Evolutionary conservation across 495 filamentous ascomycete genomes (phyloP).

Genomic region (Endocarpon pusillum): DNA sequence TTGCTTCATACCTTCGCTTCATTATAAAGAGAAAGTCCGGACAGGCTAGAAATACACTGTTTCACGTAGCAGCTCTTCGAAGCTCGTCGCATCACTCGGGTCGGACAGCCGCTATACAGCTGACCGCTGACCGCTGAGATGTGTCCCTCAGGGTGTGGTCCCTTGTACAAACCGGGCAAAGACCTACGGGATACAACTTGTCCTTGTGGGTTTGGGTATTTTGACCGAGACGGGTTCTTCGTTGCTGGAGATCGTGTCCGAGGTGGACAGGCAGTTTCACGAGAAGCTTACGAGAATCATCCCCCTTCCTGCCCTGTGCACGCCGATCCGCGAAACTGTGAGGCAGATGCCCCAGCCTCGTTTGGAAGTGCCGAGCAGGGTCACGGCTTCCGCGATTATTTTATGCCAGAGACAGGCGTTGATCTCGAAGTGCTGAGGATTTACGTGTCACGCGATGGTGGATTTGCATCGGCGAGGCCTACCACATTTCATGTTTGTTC

Average conservation of each 20-base stretch:
- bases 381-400: too few relatives aligned
- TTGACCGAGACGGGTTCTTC: background rate
- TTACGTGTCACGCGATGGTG: too few relatives aligned
- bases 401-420: too few relatives aligned
- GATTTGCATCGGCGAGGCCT: too few relatives aligned
- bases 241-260: background rate
- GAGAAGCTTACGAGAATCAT: background rate
- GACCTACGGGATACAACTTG: background rate
- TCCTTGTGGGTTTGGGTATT: background rate
- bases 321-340: too few relatives aligned
- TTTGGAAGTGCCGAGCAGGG: too few relatives aligned
- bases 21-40: background rate
- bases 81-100: background rate
- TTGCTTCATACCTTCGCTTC: background rate
- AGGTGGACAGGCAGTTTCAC: background rate
- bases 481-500: too few relatives aligned
- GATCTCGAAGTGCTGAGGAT: too few relatives aligned
- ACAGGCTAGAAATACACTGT: background rate
- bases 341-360: too few relatives aligned
- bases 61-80: background rate
- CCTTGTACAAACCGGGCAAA: background rate
- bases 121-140: background rate
- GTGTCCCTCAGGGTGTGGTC: background rate
- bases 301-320: too few relatives aligned
- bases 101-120: background rate